phyloP scores from a whole-genome alignment of 2,329 filamentous ascomycete species.

The Phialophora tarda region DNA sequence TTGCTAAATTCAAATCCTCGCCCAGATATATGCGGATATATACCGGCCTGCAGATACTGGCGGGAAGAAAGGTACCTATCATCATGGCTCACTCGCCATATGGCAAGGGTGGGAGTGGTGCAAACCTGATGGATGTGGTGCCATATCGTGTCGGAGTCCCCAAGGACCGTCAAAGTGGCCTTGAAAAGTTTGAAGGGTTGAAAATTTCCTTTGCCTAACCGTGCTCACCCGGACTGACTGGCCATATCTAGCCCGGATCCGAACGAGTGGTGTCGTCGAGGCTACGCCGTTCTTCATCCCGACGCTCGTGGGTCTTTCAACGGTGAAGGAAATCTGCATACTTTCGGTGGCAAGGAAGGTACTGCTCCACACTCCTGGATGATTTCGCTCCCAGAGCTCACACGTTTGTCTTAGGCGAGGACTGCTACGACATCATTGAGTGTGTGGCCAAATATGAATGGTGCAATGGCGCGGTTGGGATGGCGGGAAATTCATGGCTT shows the following conservation, averaged over 20 bases:
- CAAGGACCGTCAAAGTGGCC: slow-evolving; percentile 38
- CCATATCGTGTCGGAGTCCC: slow-evolving; percentile 42
- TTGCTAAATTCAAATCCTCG: background rate
- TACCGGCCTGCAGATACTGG: slow-evolving; percentile 37
- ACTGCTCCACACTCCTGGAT: background rate
- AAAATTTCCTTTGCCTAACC: background rate
- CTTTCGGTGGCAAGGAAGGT: slow-evolving; percentile 51
- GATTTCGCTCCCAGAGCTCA: background rate
- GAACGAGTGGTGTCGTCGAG: slow-evolving; percentile 42
- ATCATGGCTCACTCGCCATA: slow-evolving; percentile 43
- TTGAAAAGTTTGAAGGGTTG: slow-evolving; percentile 40
- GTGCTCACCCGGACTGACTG: background rate
- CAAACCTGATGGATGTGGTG: slow-evolving; percentile 32
- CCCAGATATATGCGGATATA: slow-evolving; percentile 41
- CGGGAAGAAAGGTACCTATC: slow-evolving; percentile 40
- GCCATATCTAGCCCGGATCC: slow-evolving; percentile 38
- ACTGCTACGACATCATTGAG: slow-evolving; percentile 55
- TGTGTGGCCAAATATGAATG: slow-evolving; percentile 49
- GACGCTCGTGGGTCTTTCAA: slow-evolving; percentile 42
- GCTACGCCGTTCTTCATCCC: slow-evolving; percentile 44
- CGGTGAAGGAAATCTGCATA: slow-evolving; percentile 43
- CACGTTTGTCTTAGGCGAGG: slow-evolving; percentile 43
- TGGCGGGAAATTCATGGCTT: slow-evolving; percentile 54
- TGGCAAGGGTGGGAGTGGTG: slow-evolving; percentile 41
- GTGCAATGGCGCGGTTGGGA: slow-evolving; percentile 53